Base-by-base conservation (phyloP, 768 basidiomycete genomes). In the Pleurotus djamor region DNA sequence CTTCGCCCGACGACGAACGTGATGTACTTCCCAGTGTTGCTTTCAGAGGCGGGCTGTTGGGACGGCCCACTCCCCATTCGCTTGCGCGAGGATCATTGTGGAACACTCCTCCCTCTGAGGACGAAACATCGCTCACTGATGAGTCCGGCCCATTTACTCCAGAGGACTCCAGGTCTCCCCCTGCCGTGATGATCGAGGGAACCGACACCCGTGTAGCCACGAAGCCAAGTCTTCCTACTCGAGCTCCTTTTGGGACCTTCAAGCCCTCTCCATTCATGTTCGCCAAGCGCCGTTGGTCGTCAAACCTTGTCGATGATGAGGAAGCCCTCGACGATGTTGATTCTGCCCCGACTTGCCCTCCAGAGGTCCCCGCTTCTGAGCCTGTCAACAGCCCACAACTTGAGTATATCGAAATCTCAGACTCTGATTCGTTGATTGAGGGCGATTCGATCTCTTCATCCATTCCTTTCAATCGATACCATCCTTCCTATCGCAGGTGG, bases 211-310 rank as follows among this genome's bases (percentile, higher is more conserved):
- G 44, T 34, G 57, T 62, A 41, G 61, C 65, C 17, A 36, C 64
- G 6, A 59, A 62, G 43, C 44, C 64, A 9, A 45, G 68, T 21
- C 59, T 64, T 16, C 49, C 70, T 4, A 63, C 69, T 3, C 57
- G 64, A 8, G 61, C 73, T 32, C 71, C 68, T 35, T 74, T 77
- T 51, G 76, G 74, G 65, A 81, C 79, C 21, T 82, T 78, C 68
- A 84, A 84, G 52, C 87, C 87, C 13, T 83, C 84, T 38, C 86
- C 86, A n/a, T 78, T 81, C 69, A 79, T 79, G 63, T 86, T 84
- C 67, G 85, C 86, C 6, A 81, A 79, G 64, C 81, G 83, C 56
- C 81, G 85, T 59, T 87, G 86, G 86, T 79, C 74, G 61, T 79
- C 78, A 44, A 65, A 70, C 37, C 71, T 71, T 64, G 74, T 75